These are phyloP conservation scores for Xylariaceae sp. DNA, from an alignment of 2,329 filamentous ascomycete species.

Conservation along the genomic window DNA sequence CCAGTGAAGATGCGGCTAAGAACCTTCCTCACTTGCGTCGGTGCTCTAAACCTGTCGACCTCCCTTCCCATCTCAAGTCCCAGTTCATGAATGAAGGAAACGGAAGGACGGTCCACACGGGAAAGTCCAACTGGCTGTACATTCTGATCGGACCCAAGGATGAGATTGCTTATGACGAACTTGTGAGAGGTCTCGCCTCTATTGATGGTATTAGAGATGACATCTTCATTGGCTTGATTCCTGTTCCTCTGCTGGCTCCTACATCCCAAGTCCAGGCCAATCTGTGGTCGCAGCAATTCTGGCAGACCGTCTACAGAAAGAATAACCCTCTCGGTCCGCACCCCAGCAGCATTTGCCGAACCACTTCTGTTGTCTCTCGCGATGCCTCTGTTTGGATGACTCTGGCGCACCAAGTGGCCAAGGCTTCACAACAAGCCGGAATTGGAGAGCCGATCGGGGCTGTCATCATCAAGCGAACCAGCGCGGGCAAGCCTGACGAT, in stretches of 20 bases:
- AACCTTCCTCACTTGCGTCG: slow-evolving; percentile 69
- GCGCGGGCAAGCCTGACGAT: slow-evolving; percentile 23
- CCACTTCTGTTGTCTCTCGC: slow-evolving; percentile 63
- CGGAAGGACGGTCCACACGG: slow-evolving; percentile 54
- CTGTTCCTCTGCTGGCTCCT: slow-evolving; percentile 69
- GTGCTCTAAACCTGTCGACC: slow-evolving; percentile 67
- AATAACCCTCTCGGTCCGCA: slow-evolving; percentile 84
- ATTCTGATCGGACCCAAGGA: slow-evolving; percentile 52
- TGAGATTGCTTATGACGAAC: slow-evolving; percentile 49
- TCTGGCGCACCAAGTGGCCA: slow-evolving; percentile 61
- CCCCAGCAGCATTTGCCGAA: slow-evolving; percentile 66
- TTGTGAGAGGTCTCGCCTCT: slow-evolving; percentile 44
- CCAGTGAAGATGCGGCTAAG: slow-evolving; percentile 59
- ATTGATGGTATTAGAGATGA: slow-evolving; percentile 50
- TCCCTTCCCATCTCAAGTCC: slow-evolving; percentile 62
- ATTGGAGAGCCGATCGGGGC: slow-evolving; percentile 69
- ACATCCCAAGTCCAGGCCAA: slow-evolving; percentile 72
- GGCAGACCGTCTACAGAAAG: slow-evolving; percentile 82
- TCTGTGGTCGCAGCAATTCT: slow-evolving; percentile 71
- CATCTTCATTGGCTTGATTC: slow-evolving; percentile 58
- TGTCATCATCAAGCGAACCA: slow-evolving; percentile 64
- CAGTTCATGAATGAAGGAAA: slow-evolving; percentile 58
- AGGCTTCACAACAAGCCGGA: slow-evolving; percentile 52
- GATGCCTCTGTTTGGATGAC: slow-evolving; percentile 64
- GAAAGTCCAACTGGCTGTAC: slow-evolving; percentile 59